Percentiles rank a stretch among this genome's conserved stretches.
phyloP scores from a whole-genome alignment of 1,139 yeast species.

The Suhomyces coccinellae region DNA sequence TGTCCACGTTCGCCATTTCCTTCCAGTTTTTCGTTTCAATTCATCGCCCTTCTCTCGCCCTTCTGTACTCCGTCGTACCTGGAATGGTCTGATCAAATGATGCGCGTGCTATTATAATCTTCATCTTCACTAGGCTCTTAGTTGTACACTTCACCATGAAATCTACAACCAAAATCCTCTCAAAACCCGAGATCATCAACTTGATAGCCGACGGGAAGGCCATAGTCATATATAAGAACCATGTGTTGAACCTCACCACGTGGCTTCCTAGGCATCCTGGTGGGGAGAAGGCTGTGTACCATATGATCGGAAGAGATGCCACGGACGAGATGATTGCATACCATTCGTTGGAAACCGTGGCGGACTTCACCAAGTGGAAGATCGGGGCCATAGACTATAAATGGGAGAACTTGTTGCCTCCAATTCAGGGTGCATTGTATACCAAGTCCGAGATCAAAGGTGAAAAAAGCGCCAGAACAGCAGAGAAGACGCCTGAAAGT shows the following conservation, averaged over 20 bases:
- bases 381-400: constrained; percentile 61
- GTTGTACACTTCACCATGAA: neutral
- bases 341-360: constrained; percentile 61
- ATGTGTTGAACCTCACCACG: constrained; percentile 62
- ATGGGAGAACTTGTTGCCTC: constrained; percentile 81
- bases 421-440: constrained; percentile 80
- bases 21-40: too few relatives aligned
- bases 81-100: constrained; percentile 1
- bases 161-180: constrained; percentile 11
- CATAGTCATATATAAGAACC: constrained; percentile 62
- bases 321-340: constrained; percentile 88
- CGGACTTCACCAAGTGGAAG: constrained; percentile 52
- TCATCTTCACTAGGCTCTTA: too few relatives aligned
- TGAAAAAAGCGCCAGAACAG: neutral
- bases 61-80: neutral
- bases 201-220: constrained; percentile 67
- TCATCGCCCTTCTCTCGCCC: too few relatives aligned
- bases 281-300: constrained; percentile 80
- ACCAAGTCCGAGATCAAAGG: constrained; percentile 15
- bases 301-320: constrained; percentile 87
- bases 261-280: constrained; percentile 86
- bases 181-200: constrained; percentile 32
- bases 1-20: too few relatives aligned
- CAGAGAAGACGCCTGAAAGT: neutral
- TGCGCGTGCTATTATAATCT: constrained; percentile 1